Evolutionary conservation across 805 yeast genomes (phyloP).

Genomic region (Soucietia sequanensis): DNA sequence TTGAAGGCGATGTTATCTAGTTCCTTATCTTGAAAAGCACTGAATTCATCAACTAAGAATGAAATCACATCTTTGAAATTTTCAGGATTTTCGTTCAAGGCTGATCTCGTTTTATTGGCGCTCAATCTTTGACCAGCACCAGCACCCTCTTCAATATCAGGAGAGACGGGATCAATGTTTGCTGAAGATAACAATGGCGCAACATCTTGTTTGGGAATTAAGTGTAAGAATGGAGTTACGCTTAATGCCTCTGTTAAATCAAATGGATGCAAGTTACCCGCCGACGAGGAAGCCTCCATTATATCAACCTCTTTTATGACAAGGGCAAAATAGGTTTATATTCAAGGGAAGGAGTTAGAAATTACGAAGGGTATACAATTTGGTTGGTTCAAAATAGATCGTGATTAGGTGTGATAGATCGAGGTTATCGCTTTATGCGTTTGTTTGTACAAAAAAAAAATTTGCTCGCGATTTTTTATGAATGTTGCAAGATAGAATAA

Average conservation of each 20-base stretch:
- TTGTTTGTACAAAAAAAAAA: too few relatives aligned
- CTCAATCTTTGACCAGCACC: slow-evolving; percentile 3
- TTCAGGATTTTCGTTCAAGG: slow-evolving; percentile 11
- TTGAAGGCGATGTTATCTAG: slow-evolving; percentile 32
- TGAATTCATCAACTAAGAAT: slow-evolving; percentile 17
- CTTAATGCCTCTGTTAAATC: slow-evolving; percentile 22
- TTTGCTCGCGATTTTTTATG: too few relatives aligned
- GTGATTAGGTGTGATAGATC: too few relatives aligned
- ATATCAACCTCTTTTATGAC: too few relatives aligned
- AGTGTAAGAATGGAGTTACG: slow-evolving; percentile 25
- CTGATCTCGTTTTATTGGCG: slow-evolving; percentile 7
- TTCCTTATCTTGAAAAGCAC: slow-evolving; percentile 21
- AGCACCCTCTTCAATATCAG: slow-evolving; percentile 4
- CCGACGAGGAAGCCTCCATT: background rate
- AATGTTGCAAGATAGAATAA: too few relatives aligned
- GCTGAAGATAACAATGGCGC: slow-evolving; percentile 14
- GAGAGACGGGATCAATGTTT: slow-evolving; percentile 7
- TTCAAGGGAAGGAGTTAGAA: too few relatives aligned
- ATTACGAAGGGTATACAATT: too few relatives aligned
- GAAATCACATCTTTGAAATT: slow-evolving; percentile 10
- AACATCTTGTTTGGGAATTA: slow-evolving; percentile 26
- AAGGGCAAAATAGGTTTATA: too few relatives aligned
- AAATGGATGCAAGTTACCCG: background rate
- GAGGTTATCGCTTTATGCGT: too few relatives aligned
- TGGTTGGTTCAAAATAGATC: too few relatives aligned